Conservation (phyloP, 768 basidiomycete species). For the Udeniomyces megalosporus region DNA sequence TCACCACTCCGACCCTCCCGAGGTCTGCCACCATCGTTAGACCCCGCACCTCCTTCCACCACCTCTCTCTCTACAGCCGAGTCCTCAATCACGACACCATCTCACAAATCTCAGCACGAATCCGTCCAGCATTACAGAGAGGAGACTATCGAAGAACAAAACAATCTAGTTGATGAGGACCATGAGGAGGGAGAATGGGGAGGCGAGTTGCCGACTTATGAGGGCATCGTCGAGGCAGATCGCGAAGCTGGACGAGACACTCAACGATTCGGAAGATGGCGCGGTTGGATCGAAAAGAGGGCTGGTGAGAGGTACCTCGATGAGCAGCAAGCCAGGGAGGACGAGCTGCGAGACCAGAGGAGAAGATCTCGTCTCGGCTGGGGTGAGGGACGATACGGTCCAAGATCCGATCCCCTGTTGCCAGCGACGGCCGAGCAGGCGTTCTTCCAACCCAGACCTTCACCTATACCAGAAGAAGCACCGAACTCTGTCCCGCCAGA, state of each 20-base stretch:
- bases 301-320: conserved; percentile 7
- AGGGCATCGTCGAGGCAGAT: background rate
- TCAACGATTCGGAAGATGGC: conserved; percentile 1
- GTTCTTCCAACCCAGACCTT: background rate
- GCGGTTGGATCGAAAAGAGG: conserved; percentile 7
- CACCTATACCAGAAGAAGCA: background rate
- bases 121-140: too few relatives aligned
- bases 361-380: conserved; percentile 1
- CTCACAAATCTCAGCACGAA: too few relatives aligned
- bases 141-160: too few relatives aligned
- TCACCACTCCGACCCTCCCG: too few relatives aligned
- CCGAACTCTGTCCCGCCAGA: background rate
- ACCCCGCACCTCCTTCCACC: too few relatives aligned
- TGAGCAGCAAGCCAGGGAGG: background rate
- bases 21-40: too few relatives aligned
- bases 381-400: background rate
- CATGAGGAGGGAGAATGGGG: too few relatives aligned
- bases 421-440: background rate
- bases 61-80: too few relatives aligned
- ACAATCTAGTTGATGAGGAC: too few relatives aligned
- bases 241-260: background rate
- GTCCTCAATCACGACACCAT: too few relatives aligned
- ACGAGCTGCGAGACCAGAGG: background rate
- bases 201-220: background rate
- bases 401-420: conserved; percentile 2